Evolutionary conservation across 352 stramenopile genomes (phyloP), one percentile per base, ranked within the genome.

Genomic region (Phytophthora sojae): DNA sequence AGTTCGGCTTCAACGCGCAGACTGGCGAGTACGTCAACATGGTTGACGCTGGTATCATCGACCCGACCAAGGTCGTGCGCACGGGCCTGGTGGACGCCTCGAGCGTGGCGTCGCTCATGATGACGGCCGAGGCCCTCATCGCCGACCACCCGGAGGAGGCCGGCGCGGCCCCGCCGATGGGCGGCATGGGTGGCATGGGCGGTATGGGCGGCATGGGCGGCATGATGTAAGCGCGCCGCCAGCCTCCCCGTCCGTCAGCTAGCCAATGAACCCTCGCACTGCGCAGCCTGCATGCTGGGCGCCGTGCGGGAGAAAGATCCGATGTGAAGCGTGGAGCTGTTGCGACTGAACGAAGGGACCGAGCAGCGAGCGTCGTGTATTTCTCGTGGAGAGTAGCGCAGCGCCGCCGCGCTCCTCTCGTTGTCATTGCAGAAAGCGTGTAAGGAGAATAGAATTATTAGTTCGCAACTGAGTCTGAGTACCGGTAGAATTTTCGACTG

Each of bases 101-200:
- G 45, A 99, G 95, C 76, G 98, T 99, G 25, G 97, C 98, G 37
- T 98, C 96, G 77, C 89, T 99, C 57, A 98, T 99, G 79, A 99
- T 99, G 83, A 99, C 98, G n/a, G 98, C 98, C 25, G 98, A 99
- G 80, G 91, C 96, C 37, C 97, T 99, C 75, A 99, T 99, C 80
- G 94, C 93, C 6, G 98, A 99, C 80, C 79, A 99, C 73, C 97
- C 97, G 45, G 86, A 95, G 59, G 93, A 99, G 67, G 82, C 90
- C 2, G 88, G 86, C 1, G 68, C 55, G 39, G 78, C 76, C 53
- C 71, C 68, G 17, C 88, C 88, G 4, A 97, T 97, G 89, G 82
- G 77, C 35, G 92, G 91, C 67, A 94, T 94, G 84, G 82, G 81
- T 42, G 86, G 86, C 64, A 91, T 92, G 81, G 85, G 82, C 30